Evolutionary conservation across 129 eudicot genomes (phyloP).

Genomic region (Silybum marianum): DNA sequence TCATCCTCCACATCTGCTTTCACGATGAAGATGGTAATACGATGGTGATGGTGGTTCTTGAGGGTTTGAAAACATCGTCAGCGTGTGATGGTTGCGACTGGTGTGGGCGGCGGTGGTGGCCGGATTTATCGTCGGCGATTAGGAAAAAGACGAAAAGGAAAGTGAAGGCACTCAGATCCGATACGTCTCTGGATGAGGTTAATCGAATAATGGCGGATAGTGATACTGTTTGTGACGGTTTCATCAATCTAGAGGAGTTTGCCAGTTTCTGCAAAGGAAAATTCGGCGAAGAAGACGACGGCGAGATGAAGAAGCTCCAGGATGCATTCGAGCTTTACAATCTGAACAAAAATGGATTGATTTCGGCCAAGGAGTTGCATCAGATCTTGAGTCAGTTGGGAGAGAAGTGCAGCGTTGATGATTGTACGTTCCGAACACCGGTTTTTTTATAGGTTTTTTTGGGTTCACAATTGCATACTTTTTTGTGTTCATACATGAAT

Average conservation of each 20-base stretch:
- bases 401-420: constrained; percentile 47
- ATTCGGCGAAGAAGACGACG: constrained; percentile 31
- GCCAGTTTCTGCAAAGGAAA: constrained; percentile 47
- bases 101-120: too few species aligned
- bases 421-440: too few species aligned
- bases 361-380: constrained; percentile 60
- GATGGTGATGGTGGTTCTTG: too few species aligned
- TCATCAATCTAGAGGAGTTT: constrained; percentile 58
- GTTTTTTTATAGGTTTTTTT: too few species aligned
- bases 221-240: constrained; percentile 67
- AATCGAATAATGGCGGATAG: constrained; percentile 61
- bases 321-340: constrained; percentile 77
- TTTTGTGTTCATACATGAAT: too few species aligned
- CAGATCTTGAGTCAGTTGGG: constrained; percentile 56
- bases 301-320: constrained; percentile 42
- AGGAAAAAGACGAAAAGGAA: too few species aligned
- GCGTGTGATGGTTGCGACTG: too few species aligned
- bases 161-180: constrained; percentile 59
- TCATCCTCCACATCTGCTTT: too few species aligned
- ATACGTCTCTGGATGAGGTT: constrained; percentile 45
- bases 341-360: constrained; percentile 61
- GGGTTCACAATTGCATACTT: too few species aligned
- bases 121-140: too few species aligned
- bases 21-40: too few species aligned
- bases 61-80: too few species aligned